Percentiles rank a stretch among this genome's conserved stretches.
phyloP scores from a whole-genome alignment of 306 rosid genomes.

The Gastrolobium bilobum region DNA sequence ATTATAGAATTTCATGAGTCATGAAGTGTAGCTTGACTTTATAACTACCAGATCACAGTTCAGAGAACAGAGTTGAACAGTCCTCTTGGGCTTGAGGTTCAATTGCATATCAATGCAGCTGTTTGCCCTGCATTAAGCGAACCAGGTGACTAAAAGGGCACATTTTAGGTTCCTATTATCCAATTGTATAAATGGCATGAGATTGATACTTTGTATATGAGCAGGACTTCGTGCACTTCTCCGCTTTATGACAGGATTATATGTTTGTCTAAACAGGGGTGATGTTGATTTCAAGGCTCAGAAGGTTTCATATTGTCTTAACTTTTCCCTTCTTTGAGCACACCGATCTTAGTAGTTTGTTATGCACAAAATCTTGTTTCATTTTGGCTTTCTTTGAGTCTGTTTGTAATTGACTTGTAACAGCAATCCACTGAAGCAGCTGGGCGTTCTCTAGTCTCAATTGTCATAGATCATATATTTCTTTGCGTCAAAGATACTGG shows the following conservation, averaged over 20 bases:
- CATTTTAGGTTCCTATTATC: slow-evolving; percentile 33
- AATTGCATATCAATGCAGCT: slow-evolving; percentile 87
- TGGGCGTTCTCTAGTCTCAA: slow-evolving; percentile 83
- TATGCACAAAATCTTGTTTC: slow-evolving; percentile 30
- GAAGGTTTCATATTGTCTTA: slow-evolving; percentile 61
- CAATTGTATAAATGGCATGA: slow-evolving; percentile 6
- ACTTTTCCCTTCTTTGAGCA: slow-evolving; percentile 38
- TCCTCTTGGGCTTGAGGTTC: slow-evolving; percentile 97
- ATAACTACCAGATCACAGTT: slow-evolving; percentile 74
- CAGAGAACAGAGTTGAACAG: slow-evolving; percentile 88
- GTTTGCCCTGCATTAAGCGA: slow-evolving; percentile 94
- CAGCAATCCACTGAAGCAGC: slow-evolving; percentile 93
- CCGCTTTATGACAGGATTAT: slow-evolving; percentile 87
- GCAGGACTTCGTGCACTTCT: slow-evolving; percentile 96
- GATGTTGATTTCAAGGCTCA: slow-evolving; percentile 80
- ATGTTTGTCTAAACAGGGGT: slow-evolving; percentile 89
- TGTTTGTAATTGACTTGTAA: slow-evolving; percentile 49
- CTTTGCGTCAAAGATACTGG: slow-evolving; percentile 90
- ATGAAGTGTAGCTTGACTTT: slow-evolving; percentile 49
- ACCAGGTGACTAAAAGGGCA: slow-evolving; percentile 65
- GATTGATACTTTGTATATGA: slow-evolving; percentile 43
- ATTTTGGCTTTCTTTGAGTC: slow-evolving; percentile 48
- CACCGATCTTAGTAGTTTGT: slow-evolving; percentile 25
- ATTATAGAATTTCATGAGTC: slow-evolving; percentile 37
- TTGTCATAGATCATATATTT: slow-evolving; percentile 92